phyloP scores from a whole-genome alignment of 2,329 filamentous ascomycete species.

The Pestalotiopsis sp. region DNA sequence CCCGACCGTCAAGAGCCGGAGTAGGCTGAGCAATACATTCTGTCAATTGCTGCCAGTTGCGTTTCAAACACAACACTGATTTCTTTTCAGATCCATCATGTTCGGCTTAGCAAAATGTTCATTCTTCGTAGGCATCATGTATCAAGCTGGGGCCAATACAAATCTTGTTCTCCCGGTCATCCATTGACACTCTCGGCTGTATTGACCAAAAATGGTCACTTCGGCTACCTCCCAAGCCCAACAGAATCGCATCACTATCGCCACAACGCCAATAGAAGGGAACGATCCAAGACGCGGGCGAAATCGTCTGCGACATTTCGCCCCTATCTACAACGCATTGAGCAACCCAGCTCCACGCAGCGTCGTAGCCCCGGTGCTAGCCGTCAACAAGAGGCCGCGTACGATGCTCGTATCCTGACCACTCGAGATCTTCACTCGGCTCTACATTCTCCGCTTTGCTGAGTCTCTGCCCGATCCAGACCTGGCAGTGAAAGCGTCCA shows the following conservation, averaged over 20 bases:
- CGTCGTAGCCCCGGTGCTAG: neutral
- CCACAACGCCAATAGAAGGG: neutral
- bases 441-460: too few relatives aligned
- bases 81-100: neutral
- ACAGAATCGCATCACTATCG: neutral
- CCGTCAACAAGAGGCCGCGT: neutral
- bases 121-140: neutral
- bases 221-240: neutral
- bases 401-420: neutral
- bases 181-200: neutral
- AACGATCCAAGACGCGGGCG: neutral
- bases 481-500: conserved; percentile 26
- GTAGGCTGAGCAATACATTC: neutral
- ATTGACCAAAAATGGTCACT: neutral
- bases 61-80: neutral
- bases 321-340: neutral
- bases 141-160: neutral
- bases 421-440: neutral
- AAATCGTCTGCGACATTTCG: neutral
- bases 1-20: neutral
- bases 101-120: neutral
- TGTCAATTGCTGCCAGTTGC: neutral
- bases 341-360: neutral
- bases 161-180: neutral
- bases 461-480: neutral